phyloP scores from a whole-genome alignment of 768 basidiomycete species.

The Daedalea quercina region DNA sequence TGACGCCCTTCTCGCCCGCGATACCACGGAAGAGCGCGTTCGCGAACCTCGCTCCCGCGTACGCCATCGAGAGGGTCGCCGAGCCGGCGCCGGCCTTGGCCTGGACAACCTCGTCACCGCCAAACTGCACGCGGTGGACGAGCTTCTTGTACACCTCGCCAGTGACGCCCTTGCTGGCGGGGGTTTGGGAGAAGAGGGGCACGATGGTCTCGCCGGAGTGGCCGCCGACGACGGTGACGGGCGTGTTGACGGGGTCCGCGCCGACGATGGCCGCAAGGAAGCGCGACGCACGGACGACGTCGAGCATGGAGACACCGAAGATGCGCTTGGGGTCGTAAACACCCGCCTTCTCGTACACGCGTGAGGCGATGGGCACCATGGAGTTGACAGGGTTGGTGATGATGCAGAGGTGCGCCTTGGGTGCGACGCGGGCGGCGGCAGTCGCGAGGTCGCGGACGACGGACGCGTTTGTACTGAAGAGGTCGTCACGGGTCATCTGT shows the following conservation, averaged over 20 bases:
- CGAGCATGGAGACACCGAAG: slow-evolving; percentile 97
- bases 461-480: slow-evolving; percentile 97
- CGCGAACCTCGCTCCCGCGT: slow-evolving; percentile 70
- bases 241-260: slow-evolving; percentile 55
- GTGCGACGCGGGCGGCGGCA: slow-evolving; percentile 78
- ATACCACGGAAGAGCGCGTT: slow-evolving; percentile 53
- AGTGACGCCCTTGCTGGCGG: slow-evolving; percentile 60
- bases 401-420: slow-evolving; percentile 89
- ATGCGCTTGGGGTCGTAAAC: slow-evolving; percentile 84
- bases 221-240: slow-evolving; percentile 87
- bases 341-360: slow-evolving; percentile 85
- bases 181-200: slow-evolving; percentile 83
- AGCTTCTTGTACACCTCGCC: slow-evolving; percentile 74
- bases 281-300: slow-evolving; percentile 92
- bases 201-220: slow-evolving; percentile 98
- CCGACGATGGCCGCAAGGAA: slow-evolving; percentile 75
- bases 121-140: slow-evolving; percentile 92
- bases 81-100: slow-evolving; percentile 87
- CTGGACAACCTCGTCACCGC: slow-evolving; percentile 98
- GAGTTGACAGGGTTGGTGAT: slow-evolving; percentile 99
- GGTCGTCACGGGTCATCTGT: slow-evolving; percentile 94
- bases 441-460: slow-evolving; percentile 95
- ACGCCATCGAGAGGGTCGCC: slow-evolving; percentile 75
- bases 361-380: slow-evolving; percentile 95
- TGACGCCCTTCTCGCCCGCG: slow-evolving; percentile 58